Base-by-base conservation (phyloP, 2,329 filamentous ascomycete species). In the Trichoderma atrobrunneum region DNA sequence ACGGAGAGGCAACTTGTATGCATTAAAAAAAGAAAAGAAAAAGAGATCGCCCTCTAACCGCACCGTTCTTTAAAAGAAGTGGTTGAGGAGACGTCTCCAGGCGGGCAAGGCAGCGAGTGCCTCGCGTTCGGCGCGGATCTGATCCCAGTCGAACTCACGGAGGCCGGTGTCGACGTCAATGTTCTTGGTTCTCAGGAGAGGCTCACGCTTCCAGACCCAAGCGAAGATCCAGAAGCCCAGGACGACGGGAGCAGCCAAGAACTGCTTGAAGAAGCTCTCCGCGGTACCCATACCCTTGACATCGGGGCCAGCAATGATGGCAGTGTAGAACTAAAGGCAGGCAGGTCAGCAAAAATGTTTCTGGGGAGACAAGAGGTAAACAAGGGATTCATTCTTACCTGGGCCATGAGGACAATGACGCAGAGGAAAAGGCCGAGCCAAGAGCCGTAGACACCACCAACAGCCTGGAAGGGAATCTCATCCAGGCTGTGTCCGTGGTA, bases 111-210 rank as follows among this genome's bases (percentile, higher is more conserved):
- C 76, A 18, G 85, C 86, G 24, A 88, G 78, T 79, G 84, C 78
- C 48, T 83, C 85, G 34, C 85, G 84, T 76, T 86, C 83, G 48
- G 82, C 85, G 78, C 90, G 87, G 81, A 91, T 90, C 54, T 82
- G 82, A 12, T 91, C 89, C 88, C 88, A 92, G 78, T 92, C 87
- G 72, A 91, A 85, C 80, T 89, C 87, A 74, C 90, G 86, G 72
- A 90, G 87, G 66, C 89, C 90, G 70, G 86, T 87, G 78, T 93
- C 90, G 70, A 93, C 85, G 76, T 93, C 91, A 75, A 93, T 92
- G 74, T 92, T 82, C 39, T 83, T 79, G 2, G 87, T 83, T 43
- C 80, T 84, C 72, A 91, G 82, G 87, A 88, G 92, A 26, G 87
- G 87, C 63, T 84, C 80, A 62, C 89, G 84, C 85, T 93, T 93